Evolutionary conservation across 176 grass and related monocot species (phyloP).

Genomic region (Carex scoparia): DNA sequence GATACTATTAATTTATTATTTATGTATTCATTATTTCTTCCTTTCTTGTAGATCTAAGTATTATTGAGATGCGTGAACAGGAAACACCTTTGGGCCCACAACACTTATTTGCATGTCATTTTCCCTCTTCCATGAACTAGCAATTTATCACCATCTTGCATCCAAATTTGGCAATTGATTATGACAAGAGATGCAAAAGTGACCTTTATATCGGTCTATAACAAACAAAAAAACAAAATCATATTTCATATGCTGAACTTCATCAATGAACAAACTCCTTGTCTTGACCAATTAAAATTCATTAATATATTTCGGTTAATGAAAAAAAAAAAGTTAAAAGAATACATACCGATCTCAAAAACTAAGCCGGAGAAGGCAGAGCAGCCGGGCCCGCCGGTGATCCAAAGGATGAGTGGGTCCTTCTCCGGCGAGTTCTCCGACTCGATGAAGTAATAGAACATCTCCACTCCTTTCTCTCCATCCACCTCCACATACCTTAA

Average conservation of each 20-base stretch:
- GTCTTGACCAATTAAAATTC: background rate
- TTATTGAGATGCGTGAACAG: too few relatives aligned
- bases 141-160: background rate
- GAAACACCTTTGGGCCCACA: background rate
- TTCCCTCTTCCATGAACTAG: background rate
- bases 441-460: constrained; percentile 73
- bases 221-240: background rate
- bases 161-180: background rate
- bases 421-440: constrained; percentile 39
- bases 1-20: too few relatives aligned
- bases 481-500: constrained; percentile 59
- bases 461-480: constrained; percentile 30
- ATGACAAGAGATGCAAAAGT: background rate
- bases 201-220: background rate
- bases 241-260: background rate
- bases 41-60: background rate
- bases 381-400: constrained; percentile 61
- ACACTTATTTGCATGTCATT: background rate
- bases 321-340: background rate
- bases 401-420: constrained; percentile 57
- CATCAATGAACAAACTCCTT: background rate
- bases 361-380: constrained; percentile 47
- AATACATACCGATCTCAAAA: constrained; percentile 53
- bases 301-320: background rate
- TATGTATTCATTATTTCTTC: too few relatives aligned